A percentile compares a stretch with the other conserved stretches of the same genome.
Conservation (phyloP, 2,329 filamentous ascomycete species). For the Aspergillus fructus region DNA sequence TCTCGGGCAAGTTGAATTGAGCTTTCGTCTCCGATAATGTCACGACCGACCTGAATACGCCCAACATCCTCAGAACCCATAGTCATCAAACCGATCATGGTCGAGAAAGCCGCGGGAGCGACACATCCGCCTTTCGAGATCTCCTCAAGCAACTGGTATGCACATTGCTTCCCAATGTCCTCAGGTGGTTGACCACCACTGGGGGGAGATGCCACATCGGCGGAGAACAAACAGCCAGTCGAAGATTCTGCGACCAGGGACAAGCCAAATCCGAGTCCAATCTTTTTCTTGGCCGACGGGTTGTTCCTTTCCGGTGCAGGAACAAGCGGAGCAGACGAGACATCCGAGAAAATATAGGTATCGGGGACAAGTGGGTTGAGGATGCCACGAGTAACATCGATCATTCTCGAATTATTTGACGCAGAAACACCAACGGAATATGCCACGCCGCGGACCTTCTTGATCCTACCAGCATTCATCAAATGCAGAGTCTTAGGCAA, state of each 20-base stretch:
- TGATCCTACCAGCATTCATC: constrained; percentile 78
- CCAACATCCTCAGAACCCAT: constrained; percentile 98
- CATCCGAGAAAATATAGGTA: constrained; percentile 80
- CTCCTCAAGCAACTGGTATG: constrained; percentile 82
- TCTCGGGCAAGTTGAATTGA: constrained; percentile 80
- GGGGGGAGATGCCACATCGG: constrained; percentile 73
- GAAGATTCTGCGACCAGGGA: constrained; percentile 91
- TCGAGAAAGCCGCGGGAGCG: constrained; percentile 67
- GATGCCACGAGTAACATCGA: constrained; percentile 81
- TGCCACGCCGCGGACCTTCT: constrained; percentile 85
- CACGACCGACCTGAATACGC: constrained; percentile 74
- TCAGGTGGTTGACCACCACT: constrained; percentile 82
- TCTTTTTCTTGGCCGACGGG: constrained; percentile 54
- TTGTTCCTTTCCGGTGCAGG: constrained; percentile 70
- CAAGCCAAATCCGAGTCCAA: constrained; percentile 88
- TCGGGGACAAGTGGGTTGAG: constrained; percentile 84
- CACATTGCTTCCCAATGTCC: constrained; percentile 84
- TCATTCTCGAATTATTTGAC: constrained; percentile 93
- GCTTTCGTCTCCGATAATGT: constrained; percentile 78
- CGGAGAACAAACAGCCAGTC: constrained; percentile 81
- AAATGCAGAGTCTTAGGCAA: constrained; percentile 92
- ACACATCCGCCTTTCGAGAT: constrained; percentile 82
- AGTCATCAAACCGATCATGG: constrained; percentile 85
- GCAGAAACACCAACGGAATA: constrained; percentile 91
- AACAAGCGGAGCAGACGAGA: constrained; percentile 59